phyloP scores from a whole-genome alignment of 192 early-diverging fungal species.

The Backusella australiensis region DNA sequence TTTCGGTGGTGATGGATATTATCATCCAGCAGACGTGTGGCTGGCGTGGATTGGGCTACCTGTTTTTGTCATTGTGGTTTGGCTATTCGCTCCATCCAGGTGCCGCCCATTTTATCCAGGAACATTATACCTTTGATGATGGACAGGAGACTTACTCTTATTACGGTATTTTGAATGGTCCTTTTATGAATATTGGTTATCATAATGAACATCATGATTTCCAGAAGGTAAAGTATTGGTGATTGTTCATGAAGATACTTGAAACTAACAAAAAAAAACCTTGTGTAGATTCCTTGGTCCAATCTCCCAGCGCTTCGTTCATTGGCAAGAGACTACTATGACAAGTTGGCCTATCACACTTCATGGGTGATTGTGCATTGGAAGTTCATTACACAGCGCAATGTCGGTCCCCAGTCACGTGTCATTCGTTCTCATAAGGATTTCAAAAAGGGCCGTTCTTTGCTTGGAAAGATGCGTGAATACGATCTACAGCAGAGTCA shows the following conservation, averaged over 20 bases:
- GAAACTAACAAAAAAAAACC: not conserved
- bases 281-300: constrained; percentile 70
- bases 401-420: constrained; percentile 81
- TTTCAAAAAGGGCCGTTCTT: constrained; percentile 71
- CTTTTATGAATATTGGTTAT: constrained; percentile 94
- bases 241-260: too few relatives aligned
- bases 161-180: constrained; percentile 86
- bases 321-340: constrained; percentile 90
- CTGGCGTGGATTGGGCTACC: constrained; percentile 61
- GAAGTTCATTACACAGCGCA: constrained; percentile 74
- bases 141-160: constrained; percentile 97
- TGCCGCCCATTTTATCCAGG: constrained; percentile 95
- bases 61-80: constrained; percentile 69
- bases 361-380: constrained; percentile 86
- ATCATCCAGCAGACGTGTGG: constrained; percentile 60
- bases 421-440: constrained; percentile 70
- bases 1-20: constrained; percentile 56
- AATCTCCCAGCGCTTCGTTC: constrained; percentile 76
- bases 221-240: constrained; percentile 43
- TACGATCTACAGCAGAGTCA: not conserved
- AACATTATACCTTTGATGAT: constrained; percentile 94
- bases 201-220: constrained; percentile 99
- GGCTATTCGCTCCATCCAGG: constrained; percentile 90
- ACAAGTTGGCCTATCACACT: constrained; percentile 76
- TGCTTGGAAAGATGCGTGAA: constrained; percentile 44